Evolutionary conservation across 495 filamentous ascomycete genomes (phyloP), one percentile per base, ranked within the genome.

Genomic region (Emericellopsis terricola): DNA sequence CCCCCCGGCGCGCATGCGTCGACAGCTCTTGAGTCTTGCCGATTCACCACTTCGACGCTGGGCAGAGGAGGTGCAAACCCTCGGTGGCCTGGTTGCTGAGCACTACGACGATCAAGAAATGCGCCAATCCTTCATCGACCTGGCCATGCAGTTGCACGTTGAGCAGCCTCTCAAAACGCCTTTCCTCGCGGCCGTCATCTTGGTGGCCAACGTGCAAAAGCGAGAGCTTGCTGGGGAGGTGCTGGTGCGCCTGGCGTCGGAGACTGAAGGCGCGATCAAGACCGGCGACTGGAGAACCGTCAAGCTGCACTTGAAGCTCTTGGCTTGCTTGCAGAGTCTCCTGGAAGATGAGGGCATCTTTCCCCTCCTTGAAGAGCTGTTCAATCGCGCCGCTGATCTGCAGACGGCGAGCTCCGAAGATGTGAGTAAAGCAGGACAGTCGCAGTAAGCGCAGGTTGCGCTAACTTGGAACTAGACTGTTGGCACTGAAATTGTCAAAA

Each of bases 121-220:
- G 15, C 65, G 68, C 32, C 61, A 59, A 28, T 70, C 68, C 29
- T 86, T 87, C 44, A 55, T 78, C 34, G 71, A 78, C 36, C 62
- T 87, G 19, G 54, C 74, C 15, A 53, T 87, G 31, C 78, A 83
- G 49, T 64, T 96, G 37, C 62, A 76, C 28, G 45, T 85, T 15
- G 89, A 99, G 56, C 89, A 99, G 55, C 87, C 91, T 0, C 76
- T 99, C 55, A 94, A 94, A 59, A 87, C 84, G 34, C 91, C 89
- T 2, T 94, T 94, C 50, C 64, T 89, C 34, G 85, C 84, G 18
- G 78, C 77, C 16, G 72, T 85, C 3, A 64, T 85, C 18, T 62
- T 94, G 31, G 68, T 80, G 29, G 62, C 71, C 38, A 89, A 94
- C 56, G 62, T 65, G 21, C 55, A 76, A 38, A 81, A 80, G 29